phyloP scores from a whole-genome alignment of 2,329 filamentous ascomycete genomes.

The Cercospora sp. region DNA sequence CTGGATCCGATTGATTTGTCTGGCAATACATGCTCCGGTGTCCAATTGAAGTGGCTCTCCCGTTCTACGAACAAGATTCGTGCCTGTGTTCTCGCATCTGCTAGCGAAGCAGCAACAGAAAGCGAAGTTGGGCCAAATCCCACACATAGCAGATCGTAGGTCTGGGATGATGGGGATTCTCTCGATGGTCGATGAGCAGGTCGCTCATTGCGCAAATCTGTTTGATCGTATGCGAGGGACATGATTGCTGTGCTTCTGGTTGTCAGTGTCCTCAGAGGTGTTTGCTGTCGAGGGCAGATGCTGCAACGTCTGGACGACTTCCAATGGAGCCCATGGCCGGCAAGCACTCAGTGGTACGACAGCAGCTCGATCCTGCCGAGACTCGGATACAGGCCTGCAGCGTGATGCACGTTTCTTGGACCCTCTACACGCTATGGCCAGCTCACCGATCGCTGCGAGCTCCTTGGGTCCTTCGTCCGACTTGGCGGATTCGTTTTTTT shows the following conservation, averaged over 20 bases:
- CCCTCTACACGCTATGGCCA: background rate
- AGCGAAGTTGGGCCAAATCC: conserved; percentile 33
- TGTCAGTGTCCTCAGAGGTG: background rate
- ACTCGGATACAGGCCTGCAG: background rate
- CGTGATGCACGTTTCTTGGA: background rate
- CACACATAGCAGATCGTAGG: conserved; percentile 31
- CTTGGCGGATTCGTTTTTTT: background rate
- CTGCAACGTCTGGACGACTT: background rate
- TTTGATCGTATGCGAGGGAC: conserved; percentile 16
- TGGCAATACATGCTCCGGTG: conserved; percentile 26
- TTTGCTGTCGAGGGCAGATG: background rate
- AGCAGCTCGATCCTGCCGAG: background rate
- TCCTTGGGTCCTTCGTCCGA: background rate
- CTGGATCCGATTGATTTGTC: conserved; percentile 27
- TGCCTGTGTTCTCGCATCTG: conserved; percentile 23
- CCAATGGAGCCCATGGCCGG: background rate
- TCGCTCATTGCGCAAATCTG: conserved; percentile 2
- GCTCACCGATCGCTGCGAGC: background rate
- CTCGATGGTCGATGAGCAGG: conserved; percentile 10
- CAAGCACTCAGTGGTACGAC: background rate
- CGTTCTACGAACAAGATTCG: conserved; percentile 31
- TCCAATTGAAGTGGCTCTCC: conserved; percentile 25
- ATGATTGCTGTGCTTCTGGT: conserved; percentile 6
- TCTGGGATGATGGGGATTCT: conserved; percentile 13
- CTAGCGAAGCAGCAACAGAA: conserved; percentile 30